Base-by-base conservation (phyloP, 2,329 filamentous ascomycete genomes). In the Trichocomaceae sp. region DNA sequence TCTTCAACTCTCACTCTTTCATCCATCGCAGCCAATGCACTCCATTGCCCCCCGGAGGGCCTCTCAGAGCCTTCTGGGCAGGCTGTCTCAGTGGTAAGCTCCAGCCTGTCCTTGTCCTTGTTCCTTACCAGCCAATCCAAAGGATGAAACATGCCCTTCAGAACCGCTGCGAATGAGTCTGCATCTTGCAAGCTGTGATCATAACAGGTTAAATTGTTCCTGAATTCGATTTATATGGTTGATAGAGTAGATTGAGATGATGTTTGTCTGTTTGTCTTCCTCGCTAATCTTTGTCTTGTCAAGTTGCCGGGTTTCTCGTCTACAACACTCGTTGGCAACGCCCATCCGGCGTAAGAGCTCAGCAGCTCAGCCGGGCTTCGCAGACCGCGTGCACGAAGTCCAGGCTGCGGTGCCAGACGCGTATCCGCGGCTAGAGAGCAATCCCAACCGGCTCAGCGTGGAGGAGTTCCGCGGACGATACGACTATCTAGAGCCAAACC, bases 111-210 rank as follows among this genome's bases (percentile, higher is more conserved):
- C 22, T 15, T 26, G 48, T 53, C 44, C 47, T 31, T n/a, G 59
- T 52, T 45, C 29, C 15, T 33, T 20, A 5, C 7, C 17, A 26
- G 15, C 9, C 33, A 37, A 41, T 6, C 17, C 17, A 60, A 51
- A 71, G 74, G 75, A 77, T 76, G 74, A 77, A 68, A 69, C 48
- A 67, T 68, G 58, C 63, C 63, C 64, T 59, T 67, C 74, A 84
- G 82, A 85, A 85, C 83, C 83, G 83, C 83, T 85, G 83, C 82
- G 81, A 79, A 80, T 83, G 81, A 84, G 76, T 74, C 74, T 68
- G 66, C 49, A 42, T 19, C n/a, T 61, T 56, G 61, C 70, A 69
- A 72, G 72, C 72, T 73, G 71, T 75, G 82, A 72, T 66, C 64
- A 61, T 57, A 69, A 61, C 60, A 35, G 54, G 54, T 52, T 46